phyloP scores from a whole-genome alignment of 202 grass and related monocot genomes.

The Eragrostis tef region DNA sequence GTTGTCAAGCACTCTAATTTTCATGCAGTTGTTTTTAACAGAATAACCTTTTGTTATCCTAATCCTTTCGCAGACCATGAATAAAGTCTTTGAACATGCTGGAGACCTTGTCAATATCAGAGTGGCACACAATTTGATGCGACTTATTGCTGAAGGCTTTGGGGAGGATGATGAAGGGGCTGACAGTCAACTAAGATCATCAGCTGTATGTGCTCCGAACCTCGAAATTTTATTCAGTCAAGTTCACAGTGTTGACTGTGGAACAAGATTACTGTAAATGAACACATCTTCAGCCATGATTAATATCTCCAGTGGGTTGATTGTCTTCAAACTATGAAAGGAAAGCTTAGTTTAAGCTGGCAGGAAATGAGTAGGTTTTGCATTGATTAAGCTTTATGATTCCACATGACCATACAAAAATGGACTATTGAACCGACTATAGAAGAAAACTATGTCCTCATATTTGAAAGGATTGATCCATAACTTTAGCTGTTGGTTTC shows the following conservation, averaged over 20 bases:
- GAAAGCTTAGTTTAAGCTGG: background rate
- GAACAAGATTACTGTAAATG: constrained; percentile 16
- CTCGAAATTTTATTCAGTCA: no score
- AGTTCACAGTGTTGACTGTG: no score
- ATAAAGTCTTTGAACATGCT: constrained; percentile 99
- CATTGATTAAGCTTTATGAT: constrained; percentile 6
- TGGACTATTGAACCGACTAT: background rate
- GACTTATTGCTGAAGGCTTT: constrained; percentile 98
- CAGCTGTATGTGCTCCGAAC: constrained; percentile 78
- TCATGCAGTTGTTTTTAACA: constrained; percentile 1
- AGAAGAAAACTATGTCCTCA: background rate
- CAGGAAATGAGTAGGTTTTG: background rate
- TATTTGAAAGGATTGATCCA: background rate
- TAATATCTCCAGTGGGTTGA: background rate
- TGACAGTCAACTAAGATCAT: constrained; percentile 95
- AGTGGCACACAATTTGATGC: constrained; percentile 99
- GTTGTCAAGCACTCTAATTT: constrained; percentile 17
- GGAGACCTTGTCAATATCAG: constrained; percentile 95
- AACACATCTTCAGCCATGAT: background rate
- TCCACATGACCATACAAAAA: constrained; percentile 1
- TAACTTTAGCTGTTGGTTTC: background rate
- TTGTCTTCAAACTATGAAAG: background rate
- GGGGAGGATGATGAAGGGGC: constrained; percentile 97
- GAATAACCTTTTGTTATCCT: constrained; percentile 30
- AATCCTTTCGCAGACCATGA: constrained; percentile 79